Percentiles rank a stretch among this genome's conserved stretches.
phyloP scores from a whole-genome alignment of 73 alveolate genomes.

The Uronychia binucleata region DNA sequence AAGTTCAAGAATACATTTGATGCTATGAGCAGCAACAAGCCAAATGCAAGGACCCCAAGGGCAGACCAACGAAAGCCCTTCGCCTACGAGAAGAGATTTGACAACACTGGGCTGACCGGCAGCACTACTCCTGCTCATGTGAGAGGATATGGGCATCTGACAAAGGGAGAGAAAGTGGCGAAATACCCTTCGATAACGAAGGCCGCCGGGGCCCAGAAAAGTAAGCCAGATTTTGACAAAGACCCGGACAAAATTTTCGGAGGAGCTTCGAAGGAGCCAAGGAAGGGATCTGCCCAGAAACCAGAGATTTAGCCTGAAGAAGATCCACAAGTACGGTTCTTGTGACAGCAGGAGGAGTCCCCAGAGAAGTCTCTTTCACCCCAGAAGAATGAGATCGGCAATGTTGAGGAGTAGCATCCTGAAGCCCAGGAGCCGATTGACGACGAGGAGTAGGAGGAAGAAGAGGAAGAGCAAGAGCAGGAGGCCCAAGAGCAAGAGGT shows the following conservation, averaged over 20 bases:
- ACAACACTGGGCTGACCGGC: background rate
- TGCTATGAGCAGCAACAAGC: background rate
- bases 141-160: background rate
- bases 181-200: too few relatives aligned
- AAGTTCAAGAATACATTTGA: background rate
- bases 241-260: too few relatives aligned
- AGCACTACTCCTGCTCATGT: background rate
- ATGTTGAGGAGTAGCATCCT: background rate
- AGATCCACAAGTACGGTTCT: too few relatives aligned
- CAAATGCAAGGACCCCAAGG: background rate
- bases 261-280: too few relatives aligned
- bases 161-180: background rate
- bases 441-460: background rate
- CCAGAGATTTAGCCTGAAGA: too few relatives aligned
- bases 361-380: background rate
- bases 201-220: too few relatives aligned
- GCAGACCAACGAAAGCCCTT: background rate
- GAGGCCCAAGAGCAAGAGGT: background rate
- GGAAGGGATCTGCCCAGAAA: too few relatives aligned
- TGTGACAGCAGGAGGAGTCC: too few relatives aligned
- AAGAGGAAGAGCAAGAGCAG: background rate
- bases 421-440: background rate
- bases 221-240: too few relatives aligned
- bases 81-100: background rate
- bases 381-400: background rate